Base-by-base conservation (phyloP, 495 filamentous ascomycete genomes). In the Tuber calosporum region DNA sequence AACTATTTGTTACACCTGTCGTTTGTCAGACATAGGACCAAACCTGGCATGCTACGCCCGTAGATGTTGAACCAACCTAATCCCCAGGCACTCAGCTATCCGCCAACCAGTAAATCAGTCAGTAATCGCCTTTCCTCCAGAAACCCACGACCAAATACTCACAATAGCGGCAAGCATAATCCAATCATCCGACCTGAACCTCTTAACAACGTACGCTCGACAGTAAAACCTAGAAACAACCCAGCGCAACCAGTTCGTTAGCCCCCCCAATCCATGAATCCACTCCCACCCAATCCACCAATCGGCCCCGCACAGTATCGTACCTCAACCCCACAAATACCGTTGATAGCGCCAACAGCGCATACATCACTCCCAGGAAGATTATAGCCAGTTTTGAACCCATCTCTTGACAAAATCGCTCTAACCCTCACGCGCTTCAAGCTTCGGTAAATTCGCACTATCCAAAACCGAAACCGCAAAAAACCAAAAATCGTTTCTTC, bases 341-440 rank as follows among this genome's bases (percentile, higher is more conserved):
- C n/a, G 75, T 77, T 17, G 77, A 77, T 62, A 79, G 19, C 34
- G 41, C n/a, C 17, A 75, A 53, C 1, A 79, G 58, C 15, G 74
- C 58, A 67, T 77, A 79, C 68, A 66, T 74, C 40, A 77, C 75
- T 11, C 37, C 74, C 43, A 73, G 43, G 30, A 78, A 38, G 37
- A 72, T 17, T 22, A 74, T 71, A 19, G 68, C 76, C 30, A 74
- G 66, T 91, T 91, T 40, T 62, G 9, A 26, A 30, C 53, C 53
- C 53, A 62, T 62, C 9, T 62, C 53, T 26, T 26, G 11, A 62
- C n/a, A 30, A 62, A 0, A 13, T 30, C 26, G 30, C 53, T 62
- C 26, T 62, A 9, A 0, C 53, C 30, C 53, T 30, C 53, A 62
- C 26, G 53, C 53, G 11, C 6, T 30, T 30, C 53, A 30, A 62